Evolutionary conservation across 306 rosid species (phyloP).

Genomic region (Argentina anserina): DNA sequence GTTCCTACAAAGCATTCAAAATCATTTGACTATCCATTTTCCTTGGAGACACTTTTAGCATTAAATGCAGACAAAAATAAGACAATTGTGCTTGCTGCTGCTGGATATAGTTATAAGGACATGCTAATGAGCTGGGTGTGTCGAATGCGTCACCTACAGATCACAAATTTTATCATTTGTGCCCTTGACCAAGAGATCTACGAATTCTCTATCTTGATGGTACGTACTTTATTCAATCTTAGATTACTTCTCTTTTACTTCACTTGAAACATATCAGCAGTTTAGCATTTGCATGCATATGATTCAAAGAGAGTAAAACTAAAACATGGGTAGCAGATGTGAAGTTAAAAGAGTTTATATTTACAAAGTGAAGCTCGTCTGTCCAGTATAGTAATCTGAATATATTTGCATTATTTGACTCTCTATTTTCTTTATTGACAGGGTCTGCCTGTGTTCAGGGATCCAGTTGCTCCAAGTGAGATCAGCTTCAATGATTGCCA

Average conservation of each 20-base stretch:
- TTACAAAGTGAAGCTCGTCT: not conserved
- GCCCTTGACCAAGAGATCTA: constrained; percentile 82
- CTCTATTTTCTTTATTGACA: constrained; percentile 20
- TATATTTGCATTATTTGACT: not conserved
- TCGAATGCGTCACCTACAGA: constrained; percentile 55
- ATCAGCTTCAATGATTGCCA: constrained; percentile 81
- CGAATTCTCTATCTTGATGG: constrained; percentile 75
- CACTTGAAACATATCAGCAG: not conserved
- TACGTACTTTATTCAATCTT: constrained; percentile 39
- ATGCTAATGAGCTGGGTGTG: constrained; percentile 99
- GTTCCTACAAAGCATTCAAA: constrained; percentile 34
- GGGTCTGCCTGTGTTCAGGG: constrained; percentile 86
- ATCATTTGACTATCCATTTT: constrained; percentile 58
- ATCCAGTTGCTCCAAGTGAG: constrained; percentile 63
- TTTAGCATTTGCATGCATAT: not conserved
- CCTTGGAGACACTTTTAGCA: constrained; percentile 70
- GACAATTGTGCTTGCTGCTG: constrained; percentile 66
- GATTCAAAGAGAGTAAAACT: not conserved
- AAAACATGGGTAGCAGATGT: not conserved
- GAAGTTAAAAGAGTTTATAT: not conserved
- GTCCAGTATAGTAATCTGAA: not conserved
- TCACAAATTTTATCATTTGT: constrained; percentile 59
- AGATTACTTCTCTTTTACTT: no score
- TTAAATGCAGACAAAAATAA: constrained; percentile 57
- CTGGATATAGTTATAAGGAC: constrained; percentile 92